Evolutionary conservation across 768 basidiomycete genomes (phyloP).

Genomic region (Termitomyces eurrhizus): DNA sequence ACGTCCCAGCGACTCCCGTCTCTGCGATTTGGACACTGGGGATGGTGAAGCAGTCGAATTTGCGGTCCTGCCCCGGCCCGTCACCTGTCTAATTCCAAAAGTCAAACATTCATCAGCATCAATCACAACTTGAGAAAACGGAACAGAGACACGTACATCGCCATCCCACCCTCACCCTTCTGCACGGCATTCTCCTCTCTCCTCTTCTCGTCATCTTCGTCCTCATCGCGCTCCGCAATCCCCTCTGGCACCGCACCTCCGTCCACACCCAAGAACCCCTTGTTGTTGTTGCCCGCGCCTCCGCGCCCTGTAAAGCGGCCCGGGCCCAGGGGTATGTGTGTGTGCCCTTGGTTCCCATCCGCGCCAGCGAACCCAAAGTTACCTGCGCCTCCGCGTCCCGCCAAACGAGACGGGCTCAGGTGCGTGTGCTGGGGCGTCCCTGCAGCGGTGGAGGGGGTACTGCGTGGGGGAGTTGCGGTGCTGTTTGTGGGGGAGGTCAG

Average conservation of each 20-base stretch:
- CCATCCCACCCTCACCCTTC: neutral
- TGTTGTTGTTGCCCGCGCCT: constrained; percentile 18
- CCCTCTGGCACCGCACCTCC: neutral
- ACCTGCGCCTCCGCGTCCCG: neutral
- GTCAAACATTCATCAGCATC: neutral
- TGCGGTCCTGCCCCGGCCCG: neutral
- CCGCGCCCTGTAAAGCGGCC: constrained; percentile 17
- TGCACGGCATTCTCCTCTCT: neutral
- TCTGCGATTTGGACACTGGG: neutral
- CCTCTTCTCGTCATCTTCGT: neutral
- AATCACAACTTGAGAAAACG: too few relatives aligned
- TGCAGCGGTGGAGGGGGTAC: neutral
- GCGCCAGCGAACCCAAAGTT: neutral
- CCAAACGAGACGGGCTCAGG: neutral
- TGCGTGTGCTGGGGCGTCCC: neutral
- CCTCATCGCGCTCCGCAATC: constrained; percentile 1
- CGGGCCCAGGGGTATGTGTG: neutral
- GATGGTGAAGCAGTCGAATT: neutral
- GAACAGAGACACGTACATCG: neutral
- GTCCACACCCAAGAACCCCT: neutral
- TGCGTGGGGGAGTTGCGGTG: neutral
- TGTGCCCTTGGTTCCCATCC: neutral
- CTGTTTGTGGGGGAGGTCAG: neutral
- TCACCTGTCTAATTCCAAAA: neutral
- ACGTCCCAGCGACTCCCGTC: neutral